phyloP scores from a whole-genome alignment of 495 filamentous ascomycete species.

The Choiromyces venosus region DNA sequence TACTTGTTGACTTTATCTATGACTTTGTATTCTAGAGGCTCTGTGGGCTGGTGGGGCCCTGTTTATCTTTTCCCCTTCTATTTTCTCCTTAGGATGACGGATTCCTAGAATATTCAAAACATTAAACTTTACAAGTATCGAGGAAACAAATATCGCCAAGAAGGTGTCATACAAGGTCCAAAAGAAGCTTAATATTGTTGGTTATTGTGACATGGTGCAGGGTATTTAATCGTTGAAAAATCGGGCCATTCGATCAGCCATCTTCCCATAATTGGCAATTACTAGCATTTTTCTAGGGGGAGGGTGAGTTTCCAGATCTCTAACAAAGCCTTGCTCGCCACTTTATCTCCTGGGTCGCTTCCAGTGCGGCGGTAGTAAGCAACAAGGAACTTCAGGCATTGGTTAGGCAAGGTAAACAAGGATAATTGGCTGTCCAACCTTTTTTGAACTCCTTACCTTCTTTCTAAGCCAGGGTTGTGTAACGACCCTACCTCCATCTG shows the following conservation, averaged over 20 bases:
- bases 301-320: background rate
- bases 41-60: background rate
- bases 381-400: background rate
- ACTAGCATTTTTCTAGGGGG: background rate
- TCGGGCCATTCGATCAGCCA: background rate
- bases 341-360: background rate
- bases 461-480: background rate
- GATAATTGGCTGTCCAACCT: background rate
- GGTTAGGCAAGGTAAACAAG: background rate
- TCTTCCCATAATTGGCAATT: background rate
- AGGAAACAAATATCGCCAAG: background rate
- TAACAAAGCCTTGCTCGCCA: background rate
- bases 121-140: background rate
- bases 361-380: background rate
- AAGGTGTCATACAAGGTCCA: background rate
- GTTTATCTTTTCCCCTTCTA: background rate
- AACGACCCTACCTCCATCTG: background rate
- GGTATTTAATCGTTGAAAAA: background rate
- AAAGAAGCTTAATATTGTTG: background rate
- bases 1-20: background rate
- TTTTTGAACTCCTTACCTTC: background rate
- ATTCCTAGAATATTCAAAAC: background rate
- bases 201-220: background rate
- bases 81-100: background rate
- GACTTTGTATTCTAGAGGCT: background rate